phyloP scores from a whole-genome alignment of 495 filamentous ascomycete species.

The Lasiosphaeria miniovina region DNA sequence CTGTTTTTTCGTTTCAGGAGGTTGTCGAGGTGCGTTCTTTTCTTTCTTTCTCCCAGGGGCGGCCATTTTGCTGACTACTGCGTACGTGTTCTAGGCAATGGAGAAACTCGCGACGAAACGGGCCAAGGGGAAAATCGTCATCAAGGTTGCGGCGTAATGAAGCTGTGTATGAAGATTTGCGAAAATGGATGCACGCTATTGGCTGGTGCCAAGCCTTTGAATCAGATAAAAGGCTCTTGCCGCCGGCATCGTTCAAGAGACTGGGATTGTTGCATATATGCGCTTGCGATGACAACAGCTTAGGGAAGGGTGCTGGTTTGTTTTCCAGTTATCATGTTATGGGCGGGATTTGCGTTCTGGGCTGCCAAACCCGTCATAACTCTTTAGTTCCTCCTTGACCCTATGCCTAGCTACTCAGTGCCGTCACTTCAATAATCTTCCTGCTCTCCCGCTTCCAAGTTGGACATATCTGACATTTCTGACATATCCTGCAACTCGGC shows the following conservation, averaged over 20 bases:
- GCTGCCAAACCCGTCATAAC: no score
- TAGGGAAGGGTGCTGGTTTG: no score
- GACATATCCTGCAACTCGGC: no score
- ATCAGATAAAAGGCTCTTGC: neutral
- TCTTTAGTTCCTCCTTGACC: no score
- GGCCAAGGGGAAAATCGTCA: constrained; percentile 36
- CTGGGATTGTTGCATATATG: neutral
- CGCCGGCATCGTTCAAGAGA: no score
- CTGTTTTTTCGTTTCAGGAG: constrained; percentile 36
- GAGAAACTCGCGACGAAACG: constrained; percentile 30
- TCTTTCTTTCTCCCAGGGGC: neutral
- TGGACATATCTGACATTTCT: no score
- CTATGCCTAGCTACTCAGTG: no score
- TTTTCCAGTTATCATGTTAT: no score
- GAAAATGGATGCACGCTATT: neutral
- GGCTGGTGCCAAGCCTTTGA: neutral
- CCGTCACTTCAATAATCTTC: no score
- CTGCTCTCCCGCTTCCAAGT: no score
- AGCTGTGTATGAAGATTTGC: neutral
- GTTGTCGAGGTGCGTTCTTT: constrained; percentile 24
- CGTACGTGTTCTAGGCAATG: constrained; percentile 18
- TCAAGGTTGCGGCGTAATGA: constrained; percentile 21
- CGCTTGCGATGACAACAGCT: neutral
- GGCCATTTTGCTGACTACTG: neutral
- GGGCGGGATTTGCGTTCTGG: no score